A percentile compares a stretch with the other conserved stretches of the same genome.
Evolutionary conservation across 495 filamentous ascomycete genomes (phyloP).

Genomic region (Podospora anserina): DNA sequence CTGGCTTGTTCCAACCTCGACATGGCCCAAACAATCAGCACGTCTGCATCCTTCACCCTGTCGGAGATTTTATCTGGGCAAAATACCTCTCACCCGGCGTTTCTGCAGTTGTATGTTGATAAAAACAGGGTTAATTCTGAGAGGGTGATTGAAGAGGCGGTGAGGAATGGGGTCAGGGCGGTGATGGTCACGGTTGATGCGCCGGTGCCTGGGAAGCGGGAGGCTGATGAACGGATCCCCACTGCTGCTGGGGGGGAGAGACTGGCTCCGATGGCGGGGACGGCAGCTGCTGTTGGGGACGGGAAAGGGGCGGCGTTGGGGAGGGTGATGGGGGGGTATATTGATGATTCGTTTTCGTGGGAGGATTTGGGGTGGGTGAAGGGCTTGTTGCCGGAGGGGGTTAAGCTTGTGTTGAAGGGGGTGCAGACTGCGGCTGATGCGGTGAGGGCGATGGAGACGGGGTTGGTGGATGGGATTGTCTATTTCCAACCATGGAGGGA

Average conservation of each 20-base stretch:
- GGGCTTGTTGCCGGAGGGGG: slow-evolving; percentile 29
- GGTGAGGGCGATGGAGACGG: slow-evolving; percentile 49
- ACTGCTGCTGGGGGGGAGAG: slow-evolving; percentile 21
- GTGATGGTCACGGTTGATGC: slow-evolving; percentile 69
- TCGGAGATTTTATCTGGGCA: slow-evolving; percentile 53
- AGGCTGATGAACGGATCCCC: slow-evolving; percentile 54
- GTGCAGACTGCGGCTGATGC: slow-evolving; percentile 63
- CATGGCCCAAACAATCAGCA: slow-evolving; percentile 59
- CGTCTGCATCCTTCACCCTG: slow-evolving; percentile 66
- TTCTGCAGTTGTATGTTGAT: slow-evolving; percentile 84
- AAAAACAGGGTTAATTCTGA: slow-evolving; percentile 66
- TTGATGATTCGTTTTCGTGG: slow-evolving; percentile 76
- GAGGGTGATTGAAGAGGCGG: slow-evolving; percentile 55
- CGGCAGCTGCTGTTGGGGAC: slow-evolving; percentile 51
- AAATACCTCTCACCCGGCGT: slow-evolving; percentile 47
- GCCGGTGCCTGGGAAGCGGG: slow-evolving; percentile 61
- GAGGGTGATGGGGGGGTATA: slow-evolving; percentile 66
- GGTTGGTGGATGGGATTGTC: slow-evolving; percentile 56
- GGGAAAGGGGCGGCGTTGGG: slow-evolving; percentile 69
- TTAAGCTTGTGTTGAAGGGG: slow-evolving; percentile 63
- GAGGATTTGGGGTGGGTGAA: slow-evolving; percentile 57
- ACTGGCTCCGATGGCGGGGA: neutral
- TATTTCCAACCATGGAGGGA: slow-evolving; percentile 68
- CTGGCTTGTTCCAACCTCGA: slow-evolving; percentile 52
- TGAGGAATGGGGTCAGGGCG: slow-evolving; percentile 55